Evolutionary conservation across 1,139 yeast genomes (phyloP), one percentile per base, ranked within the genome.

Genomic region (Diutina sp.): DNA sequence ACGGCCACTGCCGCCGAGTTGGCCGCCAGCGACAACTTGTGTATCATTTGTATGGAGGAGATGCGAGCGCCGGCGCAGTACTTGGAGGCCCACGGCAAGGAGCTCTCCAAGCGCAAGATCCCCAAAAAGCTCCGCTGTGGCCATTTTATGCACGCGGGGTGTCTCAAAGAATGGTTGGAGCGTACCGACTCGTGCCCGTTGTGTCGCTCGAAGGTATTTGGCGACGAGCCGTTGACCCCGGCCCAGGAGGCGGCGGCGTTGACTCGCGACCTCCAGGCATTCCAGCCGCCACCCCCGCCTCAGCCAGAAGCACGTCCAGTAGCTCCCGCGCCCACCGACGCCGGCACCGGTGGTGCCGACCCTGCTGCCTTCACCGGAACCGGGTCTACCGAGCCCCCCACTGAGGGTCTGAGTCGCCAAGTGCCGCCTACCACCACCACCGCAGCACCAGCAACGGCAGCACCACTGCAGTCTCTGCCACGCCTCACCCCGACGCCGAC

Each of bases 131-230:
- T 93, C 57, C 76, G 75, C 1, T 93, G 99, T 72, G 87, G 88
- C 21, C 99, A 93, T 69, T 85, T 90, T 57, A 76, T 93, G 59
- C 99, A 93, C 67, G 74, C 87, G 72, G 93, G 96, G 2, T 93
- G 99, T 68, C 77, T 93, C 61, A 87, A 88, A 65, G 87, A 88
- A 63, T 93, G 99, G 99, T 74, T 93, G 62, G 96, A 89, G 65
- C 78, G 96, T 61, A 89, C 97, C 0, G 95, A 87, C 63, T 81
- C 83, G 35, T 93, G 99, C 71, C 99, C 99, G 0, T 83, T 91
- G 58, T 93, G 98, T 69, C 77, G 97, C 61, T 74, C 85, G 21
- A 81, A 85, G n/a, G 96, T 90, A 1, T 74, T 74, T 61, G 63
- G 58, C 8, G 55, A 56, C 12, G 55, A 54, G 47, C 57, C 58